Evolutionary conservation across 1,284 basidiomycete genomes (phyloP).

Genomic region (Apiotrichum domesticum): DNA sequence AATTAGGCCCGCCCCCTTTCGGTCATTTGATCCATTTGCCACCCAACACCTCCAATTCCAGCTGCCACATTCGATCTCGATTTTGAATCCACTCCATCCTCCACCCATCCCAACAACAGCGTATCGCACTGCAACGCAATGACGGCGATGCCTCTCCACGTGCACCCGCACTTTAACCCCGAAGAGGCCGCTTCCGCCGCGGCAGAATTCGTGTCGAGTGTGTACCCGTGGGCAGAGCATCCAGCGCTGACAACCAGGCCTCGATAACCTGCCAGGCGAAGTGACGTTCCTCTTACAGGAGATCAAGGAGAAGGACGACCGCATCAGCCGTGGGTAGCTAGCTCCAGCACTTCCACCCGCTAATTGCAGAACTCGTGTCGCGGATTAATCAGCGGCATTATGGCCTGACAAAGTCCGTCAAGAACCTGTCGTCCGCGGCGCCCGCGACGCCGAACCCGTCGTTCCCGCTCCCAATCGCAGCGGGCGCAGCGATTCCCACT

Average conservation of each 20-base stretch:
- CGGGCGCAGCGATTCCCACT: constrained; percentile 28
- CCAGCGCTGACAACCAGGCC: constrained; percentile 47
- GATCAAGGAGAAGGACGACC: constrained; percentile 53
- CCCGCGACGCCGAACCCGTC: constrained; percentile 14
- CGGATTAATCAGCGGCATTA: constrained; percentile 39
- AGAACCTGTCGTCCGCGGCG: constrained; percentile 16
- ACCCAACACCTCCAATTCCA: constrained; percentile 2
- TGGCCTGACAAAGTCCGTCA: constrained; percentile 31
- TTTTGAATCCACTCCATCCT: not conserved
- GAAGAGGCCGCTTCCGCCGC: constrained; percentile 66
- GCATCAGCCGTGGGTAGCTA: constrained; percentile 39
- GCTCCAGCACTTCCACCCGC: not conserved
- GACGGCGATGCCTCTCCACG: constrained; percentile 21
- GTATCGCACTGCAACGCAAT: not conserved
- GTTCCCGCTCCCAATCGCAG: constrained; percentile 28
- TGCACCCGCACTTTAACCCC: constrained; percentile 44
- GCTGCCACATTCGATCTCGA: no score
- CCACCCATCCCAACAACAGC: not conserved
- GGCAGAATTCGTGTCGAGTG: constrained; percentile 63
- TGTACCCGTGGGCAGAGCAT: constrained; percentile 31
- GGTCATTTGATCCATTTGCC: not conserved
- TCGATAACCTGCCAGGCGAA: constrained; percentile 70
- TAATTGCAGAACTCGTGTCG: constrained; percentile 26
- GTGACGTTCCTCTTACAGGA: constrained; percentile 65
- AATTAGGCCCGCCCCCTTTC: no score